A percentile compares a stretch with the other conserved stretches of the same genome.
phyloP scores from a whole-genome alignment of 2,329 filamentous ascomycete genomes.

The Dactylella cylindrospora region DNA sequence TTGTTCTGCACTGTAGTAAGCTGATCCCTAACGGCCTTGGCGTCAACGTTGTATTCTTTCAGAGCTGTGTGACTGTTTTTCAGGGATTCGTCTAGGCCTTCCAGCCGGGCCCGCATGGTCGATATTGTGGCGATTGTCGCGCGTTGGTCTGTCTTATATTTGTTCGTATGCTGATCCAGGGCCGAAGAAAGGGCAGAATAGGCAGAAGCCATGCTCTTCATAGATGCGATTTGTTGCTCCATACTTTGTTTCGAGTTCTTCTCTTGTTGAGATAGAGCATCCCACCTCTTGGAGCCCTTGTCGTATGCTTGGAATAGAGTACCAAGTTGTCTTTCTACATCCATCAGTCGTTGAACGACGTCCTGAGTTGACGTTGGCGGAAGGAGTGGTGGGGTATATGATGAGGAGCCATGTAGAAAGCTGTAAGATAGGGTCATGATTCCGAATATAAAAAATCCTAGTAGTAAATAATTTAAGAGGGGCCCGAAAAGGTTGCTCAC shows the following conservation, averaged over 20 bases:
- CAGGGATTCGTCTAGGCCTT: slow-evolving; percentile 15
- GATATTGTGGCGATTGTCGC: slow-evolving; percentile 14
- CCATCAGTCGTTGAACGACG: slow-evolving; percentile 16
- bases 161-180: slow-evolving; percentile 29
- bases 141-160: slow-evolving; percentile 19
- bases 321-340: slow-evolving; percentile 21
- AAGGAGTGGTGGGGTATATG: slow-evolving; percentile 11
- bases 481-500: slow-evolving; percentile 29
- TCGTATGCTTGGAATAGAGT: slow-evolving; percentile 8
- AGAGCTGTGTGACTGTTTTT: slow-evolving; percentile 1
- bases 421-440: slow-evolving; percentile 25
- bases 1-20: slow-evolving; percentile 13
- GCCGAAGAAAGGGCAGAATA: slow-evolving; percentile 28
- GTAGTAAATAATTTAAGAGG: slow-evolving; percentile 23
- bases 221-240: slow-evolving; percentile 24
- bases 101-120: slow-evolving; percentile 11
- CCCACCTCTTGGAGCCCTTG: slow-evolving; percentile 2
- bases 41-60: slow-evolving; percentile 6
- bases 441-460: slow-evolving; percentile 36
- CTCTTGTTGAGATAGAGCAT: slow-evolving; percentile 5
- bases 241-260: slow-evolving; percentile 5
- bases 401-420: slow-evolving; percentile 29
- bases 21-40: not conserved
- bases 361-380: slow-evolving; percentile 24
- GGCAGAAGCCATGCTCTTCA: slow-evolving; percentile 7